These are phyloP conservation scores for Amoebophrya sp. DNA, from an alignment of 169 alveolate genomes.

Conservation along the genomic window DNA sequence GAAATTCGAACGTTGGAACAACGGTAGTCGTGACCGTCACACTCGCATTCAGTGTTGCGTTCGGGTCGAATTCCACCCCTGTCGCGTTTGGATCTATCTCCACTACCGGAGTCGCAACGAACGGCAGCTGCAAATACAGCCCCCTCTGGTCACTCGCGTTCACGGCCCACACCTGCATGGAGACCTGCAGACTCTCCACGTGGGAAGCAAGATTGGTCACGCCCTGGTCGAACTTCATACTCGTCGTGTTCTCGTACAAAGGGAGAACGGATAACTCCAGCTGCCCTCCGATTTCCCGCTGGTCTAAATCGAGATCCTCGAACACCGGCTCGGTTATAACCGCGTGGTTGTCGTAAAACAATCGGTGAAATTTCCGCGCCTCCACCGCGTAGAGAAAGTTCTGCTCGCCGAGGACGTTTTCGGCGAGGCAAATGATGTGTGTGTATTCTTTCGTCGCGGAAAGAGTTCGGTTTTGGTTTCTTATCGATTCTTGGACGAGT, in stretches of 20 bases:
- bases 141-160: not conserved
- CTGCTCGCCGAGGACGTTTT: not conserved
- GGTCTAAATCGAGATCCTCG: not conserved
- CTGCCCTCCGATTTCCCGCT: not conserved
- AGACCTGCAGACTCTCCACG: not conserved
- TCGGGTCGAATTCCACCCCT: too few species aligned
- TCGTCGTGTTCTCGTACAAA: not conserved
- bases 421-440: not conserved
- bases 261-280: not conserved
- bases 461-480: not conserved
- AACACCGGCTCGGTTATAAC: not conserved
- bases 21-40: too few species aligned
- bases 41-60: too few species aligned
- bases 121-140: not conserved
- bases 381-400: not conserved
- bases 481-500: not conserved
- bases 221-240: not conserved
- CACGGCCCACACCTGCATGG: not conserved
- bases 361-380: not conserved
- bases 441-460: too few species aligned
- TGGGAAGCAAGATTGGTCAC: not conserved
- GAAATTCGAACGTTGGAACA: not conserved
- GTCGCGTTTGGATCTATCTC: too few species aligned
- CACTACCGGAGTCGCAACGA: too few species aligned
- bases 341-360: not conserved